A percentile compares a stretch with the other conserved stretches of the same genome.
Evolutionary conservation across 2,329 filamentous ascomycete species (phyloP).

Genomic region (Arthrobotrys entomopaga): DNA sequence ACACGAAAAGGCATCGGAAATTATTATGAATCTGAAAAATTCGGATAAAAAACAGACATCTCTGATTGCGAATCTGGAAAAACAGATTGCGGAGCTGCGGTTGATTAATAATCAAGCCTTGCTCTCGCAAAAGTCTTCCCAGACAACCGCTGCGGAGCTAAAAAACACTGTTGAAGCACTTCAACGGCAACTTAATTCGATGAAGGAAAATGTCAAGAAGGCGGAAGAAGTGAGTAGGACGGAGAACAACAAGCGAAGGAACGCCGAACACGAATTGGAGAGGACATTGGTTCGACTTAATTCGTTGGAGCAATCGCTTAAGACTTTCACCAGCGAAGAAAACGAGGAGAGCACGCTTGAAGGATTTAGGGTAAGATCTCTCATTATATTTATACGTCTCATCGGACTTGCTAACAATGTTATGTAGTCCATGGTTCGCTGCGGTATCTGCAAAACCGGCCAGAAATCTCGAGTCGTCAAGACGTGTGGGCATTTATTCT

Average conservation of each 20-base stretch:
- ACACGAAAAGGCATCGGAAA: constrained; percentile 89
- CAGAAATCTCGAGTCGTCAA: constrained; percentile 95
- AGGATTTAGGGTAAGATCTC: constrained; percentile 74
- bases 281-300: constrained; percentile 80
- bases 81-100: constrained; percentile 84
- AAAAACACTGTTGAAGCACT: constrained; percentile 76
- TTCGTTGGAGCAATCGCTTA: constrained; percentile 81
- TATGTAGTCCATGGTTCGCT: constrained; percentile 77
- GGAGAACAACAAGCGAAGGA: constrained; percentile 71
- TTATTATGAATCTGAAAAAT: constrained; percentile 92
- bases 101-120: constrained; percentile 78
- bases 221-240: constrained; percentile 77
- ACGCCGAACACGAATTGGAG: constrained; percentile 77
- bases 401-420: constrained; percentile 60
- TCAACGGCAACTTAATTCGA: constrained; percentile 78
- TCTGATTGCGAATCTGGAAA: constrained; percentile 83
- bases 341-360: constrained; percentile 59
- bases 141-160: constrained; percentile 76
- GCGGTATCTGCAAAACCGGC: constrained; percentile 89
- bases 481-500: constrained; percentile 95
- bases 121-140: constrained; percentile 78
- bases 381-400: background rate
- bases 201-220: constrained; percentile 77
- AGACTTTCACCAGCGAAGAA: constrained; percentile 81
- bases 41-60: constrained; percentile 80